Evolutionary conservation across 129 eudicot genomes (phyloP).

Genomic region (Smallanthus sonchifolius): DNA sequence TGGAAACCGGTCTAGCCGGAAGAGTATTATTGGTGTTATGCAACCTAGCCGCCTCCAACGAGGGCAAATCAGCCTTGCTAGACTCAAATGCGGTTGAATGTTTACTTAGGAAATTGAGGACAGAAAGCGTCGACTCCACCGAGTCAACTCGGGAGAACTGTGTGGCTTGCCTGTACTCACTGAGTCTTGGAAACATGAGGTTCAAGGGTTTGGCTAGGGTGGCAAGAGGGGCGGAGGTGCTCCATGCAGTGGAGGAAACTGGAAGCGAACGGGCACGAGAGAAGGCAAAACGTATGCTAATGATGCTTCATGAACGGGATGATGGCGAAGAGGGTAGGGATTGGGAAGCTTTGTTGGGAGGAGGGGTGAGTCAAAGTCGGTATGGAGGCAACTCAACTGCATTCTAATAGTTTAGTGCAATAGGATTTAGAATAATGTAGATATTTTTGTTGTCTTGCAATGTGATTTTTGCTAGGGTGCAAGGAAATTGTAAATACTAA

Average conservation of each 20-base stretch:
- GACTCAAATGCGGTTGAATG: slow-evolving; percentile 74
- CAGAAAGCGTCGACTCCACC: slow-evolving; percentile 29
- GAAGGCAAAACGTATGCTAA: slow-evolving; percentile 70
- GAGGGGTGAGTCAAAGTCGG: slow-evolving; percentile 59
- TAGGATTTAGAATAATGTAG: neutral
- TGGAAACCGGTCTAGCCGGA: slow-evolving; percentile 48
- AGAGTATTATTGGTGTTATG: slow-evolving; percentile 70
- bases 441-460: slow-evolving; percentile 11
- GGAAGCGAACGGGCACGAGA: slow-evolving; percentile 76
- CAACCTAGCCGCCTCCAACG: slow-evolving; percentile 65
- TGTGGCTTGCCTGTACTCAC: slow-evolving; percentile 69
- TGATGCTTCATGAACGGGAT: slow-evolving; percentile 53
- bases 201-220: slow-evolving; percentile 77
- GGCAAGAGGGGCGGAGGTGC: slow-evolving; percentile 69
- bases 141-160: slow-evolving; percentile 83
- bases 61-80: slow-evolving; percentile 76
- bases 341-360: slow-evolving; percentile 71
- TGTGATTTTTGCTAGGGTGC: slow-evolving; percentile 20
- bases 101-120: slow-evolving; percentile 53
- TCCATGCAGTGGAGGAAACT: slow-evolving; percentile 61
- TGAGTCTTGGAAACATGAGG: slow-evolving; percentile 92
- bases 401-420: slow-evolving; percentile 36
- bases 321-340: slow-evolving; percentile 47
- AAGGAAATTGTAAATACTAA: slow-evolving; percentile 20
- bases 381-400: slow-evolving; percentile 61